Evolutionary conservation across 257 asterid genomes (phyloP), one percentile per base, ranked within the genome.

Genomic region (Vinca minor): DNA sequence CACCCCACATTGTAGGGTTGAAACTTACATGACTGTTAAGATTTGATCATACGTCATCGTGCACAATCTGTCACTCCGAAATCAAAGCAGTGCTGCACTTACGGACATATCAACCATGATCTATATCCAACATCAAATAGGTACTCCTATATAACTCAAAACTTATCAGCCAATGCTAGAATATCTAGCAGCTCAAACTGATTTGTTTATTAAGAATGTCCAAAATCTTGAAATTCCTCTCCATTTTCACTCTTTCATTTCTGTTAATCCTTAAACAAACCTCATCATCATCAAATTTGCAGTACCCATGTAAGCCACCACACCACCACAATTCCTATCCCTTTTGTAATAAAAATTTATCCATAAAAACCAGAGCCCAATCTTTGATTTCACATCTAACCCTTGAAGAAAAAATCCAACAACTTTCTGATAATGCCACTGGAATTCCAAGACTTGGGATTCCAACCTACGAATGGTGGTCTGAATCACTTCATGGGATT

Each of bases 381-480:
- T 78, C 86, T 52, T 84, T 89, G 6, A 61, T 87, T 73, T 79
- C 96, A 13, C 76, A 78, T 71, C 91, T 87, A 74, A 83, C 89
- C 2, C 75, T 85, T 57, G 62, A 78, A 39, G 98, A 92, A 26
- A 92, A 92, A 72, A 89, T 92, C 71, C 76, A 76, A 50, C 95
- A 75, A 60, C 89, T 89, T 31, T 77, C 82, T 57, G 71, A 84
- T 77, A 87, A 83, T 69, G 89, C 84, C 66, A 78, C 87, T 65
- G 72, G 79, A 4, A 68, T 85, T 48, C 78, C 96, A 14, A 68
- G 95, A 59, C 87, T 92, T 34, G 88, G 95, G 5, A 79, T 89
- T 14, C 95, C 98, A 1, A 47, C 87, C 5, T 89, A 83, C 71
- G 82, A 86, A 66, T 92, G 96, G 96, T 89, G 98, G 98, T 92